phyloP scores from a whole-genome alignment of 148 eudicot genomes.

The Rhododendron williamsianum region DNA sequence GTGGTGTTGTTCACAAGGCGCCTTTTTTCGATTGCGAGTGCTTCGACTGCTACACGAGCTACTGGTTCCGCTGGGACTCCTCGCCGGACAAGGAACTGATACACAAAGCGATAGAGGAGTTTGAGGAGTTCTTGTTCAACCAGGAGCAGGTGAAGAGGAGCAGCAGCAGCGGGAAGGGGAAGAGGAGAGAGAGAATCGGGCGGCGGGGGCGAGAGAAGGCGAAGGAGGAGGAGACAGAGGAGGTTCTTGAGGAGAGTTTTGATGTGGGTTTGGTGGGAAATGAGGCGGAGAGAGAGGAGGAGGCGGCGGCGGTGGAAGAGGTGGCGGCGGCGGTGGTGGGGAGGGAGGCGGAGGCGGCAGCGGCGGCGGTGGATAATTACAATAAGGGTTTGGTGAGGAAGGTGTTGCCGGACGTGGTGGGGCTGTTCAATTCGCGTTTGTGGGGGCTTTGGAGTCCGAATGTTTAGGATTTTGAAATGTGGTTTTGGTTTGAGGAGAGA shows the following conservation, averaged over 20 bases:
- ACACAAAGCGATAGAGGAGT: slow-evolving; percentile 69
- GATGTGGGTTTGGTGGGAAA: neutral
- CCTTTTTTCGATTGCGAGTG: slow-evolving; percentile 61
- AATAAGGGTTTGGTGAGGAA: slow-evolving; percentile 68
- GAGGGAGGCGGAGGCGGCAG: slow-evolving; percentile 7
- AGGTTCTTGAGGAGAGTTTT: slow-evolving; percentile 14
- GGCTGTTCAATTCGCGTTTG: slow-evolving; percentile 67
- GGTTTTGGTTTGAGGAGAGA: neutral
- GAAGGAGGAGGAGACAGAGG: neutral
- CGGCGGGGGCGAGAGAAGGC: slow-evolving; percentile 17
- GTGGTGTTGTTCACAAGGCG: slow-evolving; percentile 17
- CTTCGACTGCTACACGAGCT: slow-evolving; percentile 58
- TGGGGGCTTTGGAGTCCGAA: slow-evolving; percentile 80
- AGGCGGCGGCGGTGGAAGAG: neutral
- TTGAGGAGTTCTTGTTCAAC: slow-evolving; percentile 44
- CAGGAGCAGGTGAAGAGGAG: slow-evolving; percentile 21
- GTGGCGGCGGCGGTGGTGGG: neutral
- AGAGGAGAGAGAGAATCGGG: slow-evolving; percentile 18
- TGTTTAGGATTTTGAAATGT: slow-evolving; percentile 10
- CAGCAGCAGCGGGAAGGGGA: neutral
- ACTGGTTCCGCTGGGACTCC: slow-evolving; percentile 68
- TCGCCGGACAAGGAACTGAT: slow-evolving; percentile 63
- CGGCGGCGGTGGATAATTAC: slow-evolving; percentile 10
- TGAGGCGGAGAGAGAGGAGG: neutral
- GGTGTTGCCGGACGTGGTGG: slow-evolving; percentile 79